Percentiles rank a stretch among this genome's conserved stretches.
phyloP scores from a whole-genome alignment of 2,329 filamentous ascomycete genomes.

The Talaromyces sp. region DNA sequence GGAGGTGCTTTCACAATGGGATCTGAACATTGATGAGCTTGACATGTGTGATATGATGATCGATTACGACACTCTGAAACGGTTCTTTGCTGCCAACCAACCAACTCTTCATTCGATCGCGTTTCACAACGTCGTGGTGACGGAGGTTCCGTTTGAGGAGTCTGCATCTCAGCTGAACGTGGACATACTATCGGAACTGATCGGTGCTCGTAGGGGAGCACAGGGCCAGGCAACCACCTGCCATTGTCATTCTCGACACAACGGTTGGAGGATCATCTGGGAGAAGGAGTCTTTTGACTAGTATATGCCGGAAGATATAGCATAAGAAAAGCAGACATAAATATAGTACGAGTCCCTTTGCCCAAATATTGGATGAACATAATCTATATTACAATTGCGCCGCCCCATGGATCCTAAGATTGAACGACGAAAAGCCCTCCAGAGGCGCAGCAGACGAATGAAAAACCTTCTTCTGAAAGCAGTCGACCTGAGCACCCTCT shows the following conservation, averaged over 20 bases:
- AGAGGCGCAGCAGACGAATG: background rate
- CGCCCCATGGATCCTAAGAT: background rate
- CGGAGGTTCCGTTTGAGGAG: constrained; percentile 3
- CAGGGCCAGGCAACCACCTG: background rate
- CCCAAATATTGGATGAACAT: background rate
- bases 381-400: background rate
- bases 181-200: background rate
- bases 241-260: background rate
- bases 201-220: background rate
- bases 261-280: background rate
- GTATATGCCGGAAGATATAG: background rate
- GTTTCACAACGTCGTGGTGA: constrained; percentile 3
- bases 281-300: background rate
- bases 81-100: background rate
- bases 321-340: background rate
- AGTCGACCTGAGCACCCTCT: background rate
- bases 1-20: background rate
- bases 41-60: background rate
- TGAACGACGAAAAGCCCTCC: background rate
- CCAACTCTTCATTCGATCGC: background rate
- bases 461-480: background rate
- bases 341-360: background rate
- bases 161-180: background rate
- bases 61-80: background rate
- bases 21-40: background rate